Percentiles rank a stretch among this genome's conserved stretches.
Conservation (phyloP, 441 rosid species). For the Metrosideros polymorpha region DNA sequence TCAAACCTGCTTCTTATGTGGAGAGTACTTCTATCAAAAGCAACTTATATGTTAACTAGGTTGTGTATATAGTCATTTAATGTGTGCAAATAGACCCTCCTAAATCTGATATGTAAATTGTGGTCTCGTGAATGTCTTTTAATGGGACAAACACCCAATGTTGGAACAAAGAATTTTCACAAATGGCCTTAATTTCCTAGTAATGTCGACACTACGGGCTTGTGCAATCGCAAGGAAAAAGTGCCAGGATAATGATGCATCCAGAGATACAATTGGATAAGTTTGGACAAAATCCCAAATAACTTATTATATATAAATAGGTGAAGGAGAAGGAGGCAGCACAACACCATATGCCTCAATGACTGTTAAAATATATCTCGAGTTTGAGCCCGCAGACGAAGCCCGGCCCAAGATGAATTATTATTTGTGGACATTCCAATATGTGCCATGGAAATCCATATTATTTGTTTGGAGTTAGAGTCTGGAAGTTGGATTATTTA, state of each 20-base stretch:
- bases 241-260: neutral
- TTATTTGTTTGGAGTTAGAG: neutral
- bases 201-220: neutral
- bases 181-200: neutral
- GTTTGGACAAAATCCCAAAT: neutral
- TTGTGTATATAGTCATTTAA: neutral
- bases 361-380: neutral
- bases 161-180: neutral
- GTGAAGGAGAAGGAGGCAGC: neutral
- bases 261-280: neutral
- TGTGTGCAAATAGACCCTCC: neutral
- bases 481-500: neutral
- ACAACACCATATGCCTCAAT: neutral
- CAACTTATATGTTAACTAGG: neutral
- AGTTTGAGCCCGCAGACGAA: neutral
- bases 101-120: neutral
- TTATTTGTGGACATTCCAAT: neutral
- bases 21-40: neutral
- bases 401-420: rapidly evolving
- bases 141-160: neutral
- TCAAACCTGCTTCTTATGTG: neutral
- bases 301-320: neutral
- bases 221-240: neutral
- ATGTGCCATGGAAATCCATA: neutral
- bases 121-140: neutral